phyloP scores from a whole-genome alignment of 1,284 basidiomycete genomes.

The Rhodotorula sp. region DNA sequence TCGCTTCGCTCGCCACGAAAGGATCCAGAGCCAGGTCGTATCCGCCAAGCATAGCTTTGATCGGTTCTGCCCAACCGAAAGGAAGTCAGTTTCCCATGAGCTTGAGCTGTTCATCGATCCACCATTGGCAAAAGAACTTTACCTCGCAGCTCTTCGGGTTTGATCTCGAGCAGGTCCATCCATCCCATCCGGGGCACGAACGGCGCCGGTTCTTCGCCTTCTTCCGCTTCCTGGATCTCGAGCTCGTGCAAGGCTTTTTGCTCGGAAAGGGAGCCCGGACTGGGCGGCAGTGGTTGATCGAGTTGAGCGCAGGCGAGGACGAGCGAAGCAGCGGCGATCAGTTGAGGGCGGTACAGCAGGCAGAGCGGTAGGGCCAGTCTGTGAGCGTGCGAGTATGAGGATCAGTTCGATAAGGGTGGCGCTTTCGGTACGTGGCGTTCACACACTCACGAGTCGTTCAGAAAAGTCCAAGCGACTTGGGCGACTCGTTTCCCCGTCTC shows the following conservation, averaged over 20 bases:
- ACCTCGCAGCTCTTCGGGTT: slow-evolving; percentile 23
- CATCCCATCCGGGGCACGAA: slow-evolving; percentile 21
- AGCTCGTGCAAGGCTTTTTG: slow-evolving; percentile 12
- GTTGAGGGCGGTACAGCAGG: slow-evolving; percentile 19
- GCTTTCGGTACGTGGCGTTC: neutral
- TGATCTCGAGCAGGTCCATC: slow-evolving; percentile 27
- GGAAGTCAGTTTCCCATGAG: neutral
- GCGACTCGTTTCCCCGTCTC: slow-evolving; percentile 11
- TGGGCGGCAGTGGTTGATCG: slow-evolving; percentile 1
- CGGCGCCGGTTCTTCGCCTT: slow-evolving; percentile 28
- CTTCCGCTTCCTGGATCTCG: slow-evolving; percentile 17
- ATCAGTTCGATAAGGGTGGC: neutral
- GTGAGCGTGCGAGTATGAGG: neutral
- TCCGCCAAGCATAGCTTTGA: neutral
- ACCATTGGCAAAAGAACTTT: neutral
- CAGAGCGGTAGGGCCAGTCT: slow-evolving; percentile 21
- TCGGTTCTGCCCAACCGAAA: neutral
- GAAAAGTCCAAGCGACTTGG: slow-evolving; percentile 27
- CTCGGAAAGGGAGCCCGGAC: slow-evolving; percentile 8
- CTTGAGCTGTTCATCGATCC: neutral
- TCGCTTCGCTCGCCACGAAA: neutral
- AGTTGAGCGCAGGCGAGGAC: slow-evolving; percentile 19
- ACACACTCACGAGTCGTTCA: slow-evolving; percentile 39
- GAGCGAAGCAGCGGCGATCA: slow-evolving; percentile 30
- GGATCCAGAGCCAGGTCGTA: slow-evolving; percentile 9